Base-by-base conservation (phyloP, 257 asterid genomes). In the Nicotiana tomentosiformis region DNA sequence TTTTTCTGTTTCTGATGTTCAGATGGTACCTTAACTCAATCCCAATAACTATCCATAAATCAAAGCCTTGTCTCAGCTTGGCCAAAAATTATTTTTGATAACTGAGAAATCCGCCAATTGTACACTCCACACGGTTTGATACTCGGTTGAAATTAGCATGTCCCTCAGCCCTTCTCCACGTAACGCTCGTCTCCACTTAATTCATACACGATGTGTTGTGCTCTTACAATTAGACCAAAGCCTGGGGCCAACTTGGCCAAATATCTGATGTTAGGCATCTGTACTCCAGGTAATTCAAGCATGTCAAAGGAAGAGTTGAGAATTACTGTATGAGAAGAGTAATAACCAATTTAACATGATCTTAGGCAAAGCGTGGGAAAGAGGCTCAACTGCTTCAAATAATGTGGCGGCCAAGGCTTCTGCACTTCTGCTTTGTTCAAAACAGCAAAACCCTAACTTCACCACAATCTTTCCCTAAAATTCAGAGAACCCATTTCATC, bases 251-350 rank as follows among this genome's bases (percentile, higher is more conserved):
- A 12, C 60, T 67, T 32, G 11, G 18, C 23, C 77, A 68, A 43
- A 39, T 57, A 33, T 30, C 3, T 33, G 18, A 56, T 32, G 14
- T 26, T 87, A 55, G 91, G 86, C 9, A 82, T 87, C 70, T 87
- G 83, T 69, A 66, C 1, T 46, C 86, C 83, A 1, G 85, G 84
- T 39, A 39, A 86, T 14, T 88, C 86, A 9, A 69, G 67, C 17
- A 70, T 26, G n/a, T 67, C 53, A 67, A 68, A 68, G 55, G 55
- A 35, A 35, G 17, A 68, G 49, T 18, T 9, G 30, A 35, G 30
- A 35, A 68, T 68, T 35, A 35, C 9, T 35, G 30, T 37, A 68
- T 37, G 17, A 37, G 18, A 68, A 68, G 8, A 37, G 56, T 35
- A 61, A 17, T 11, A 68, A 3, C 8, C 77, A 39, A n/a, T 69